Conservation (phyloP, 1,284 basidiomycete species). For the Clitocybe nebularis region DNA sequence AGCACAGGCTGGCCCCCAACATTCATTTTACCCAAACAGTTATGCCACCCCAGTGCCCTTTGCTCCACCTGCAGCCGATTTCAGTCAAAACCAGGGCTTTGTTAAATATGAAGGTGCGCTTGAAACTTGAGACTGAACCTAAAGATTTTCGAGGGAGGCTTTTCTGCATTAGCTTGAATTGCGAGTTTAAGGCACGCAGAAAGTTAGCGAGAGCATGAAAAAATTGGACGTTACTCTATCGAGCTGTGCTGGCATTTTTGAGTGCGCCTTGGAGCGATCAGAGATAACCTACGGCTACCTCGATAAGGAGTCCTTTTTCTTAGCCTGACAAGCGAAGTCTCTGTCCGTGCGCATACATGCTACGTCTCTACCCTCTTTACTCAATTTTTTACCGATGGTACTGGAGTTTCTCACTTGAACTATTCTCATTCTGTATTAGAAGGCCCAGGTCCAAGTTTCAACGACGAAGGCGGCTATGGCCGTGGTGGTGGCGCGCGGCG, state of each 20-base stretch:
- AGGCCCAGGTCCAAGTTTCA: constrained; percentile 48
- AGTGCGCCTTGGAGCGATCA: constrained; percentile 22
- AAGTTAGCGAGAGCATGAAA: constrained; percentile 33
- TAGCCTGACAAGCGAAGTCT: constrained; percentile 18
- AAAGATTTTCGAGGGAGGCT: constrained; percentile 20
- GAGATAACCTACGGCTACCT: constrained; percentile 17
- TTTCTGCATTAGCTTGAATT: constrained; percentile 24
- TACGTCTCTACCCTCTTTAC: constrained; percentile 36
- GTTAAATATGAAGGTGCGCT: constrained; percentile 79
- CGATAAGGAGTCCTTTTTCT: constrained; percentile 15
- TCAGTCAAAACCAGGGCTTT: constrained; percentile 56
- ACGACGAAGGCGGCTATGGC: constrained; percentile 50
- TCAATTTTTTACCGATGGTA: constrained; percentile 32
- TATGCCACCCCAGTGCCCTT: constrained; percentile 44
- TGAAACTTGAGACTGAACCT: constrained; percentile 51
- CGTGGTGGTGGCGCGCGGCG: constrained; percentile 43
- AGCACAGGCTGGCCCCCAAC: constrained; percentile 43
- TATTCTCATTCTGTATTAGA: constrained; percentile 52
- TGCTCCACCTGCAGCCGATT: constrained; percentile 35
- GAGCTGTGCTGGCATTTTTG: constrained; percentile 19
- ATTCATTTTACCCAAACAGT: constrained; percentile 61
- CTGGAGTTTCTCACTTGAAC: constrained; percentile 50
- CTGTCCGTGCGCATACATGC: constrained; percentile 30
- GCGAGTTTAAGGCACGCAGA: constrained; percentile 36
- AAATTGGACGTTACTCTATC: constrained; percentile 13